These are phyloP conservation scores for Arthrobotrys conoides DNA, from an alignment of 2,329 filamentous ascomycete species.

Conservation along the genomic window DNA sequence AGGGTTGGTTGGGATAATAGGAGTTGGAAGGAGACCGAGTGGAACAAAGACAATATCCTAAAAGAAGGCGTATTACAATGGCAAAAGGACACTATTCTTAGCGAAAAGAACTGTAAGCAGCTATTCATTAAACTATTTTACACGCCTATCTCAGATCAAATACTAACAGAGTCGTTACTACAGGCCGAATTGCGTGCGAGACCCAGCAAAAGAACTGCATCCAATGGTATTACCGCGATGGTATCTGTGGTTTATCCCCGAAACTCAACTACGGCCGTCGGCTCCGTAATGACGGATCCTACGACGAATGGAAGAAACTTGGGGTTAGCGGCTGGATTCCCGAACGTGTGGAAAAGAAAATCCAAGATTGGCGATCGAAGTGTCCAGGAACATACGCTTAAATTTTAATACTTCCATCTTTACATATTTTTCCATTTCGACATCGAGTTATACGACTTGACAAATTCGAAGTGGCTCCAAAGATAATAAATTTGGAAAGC, in stretches of 20 bases:
- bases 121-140: background rate
- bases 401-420: background rate
- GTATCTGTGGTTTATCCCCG: slow-evolving; percentile 50
- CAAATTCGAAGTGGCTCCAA: background rate
- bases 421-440: slow-evolving; percentile 12
- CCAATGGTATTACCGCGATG: slow-evolving; percentile 55
- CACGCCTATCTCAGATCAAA: background rate
- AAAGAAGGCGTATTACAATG: slow-evolving; percentile 30
- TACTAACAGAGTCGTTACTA: slow-evolving; percentile 22
- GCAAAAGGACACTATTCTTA: slow-evolving; percentile 53
- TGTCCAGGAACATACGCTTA: slow-evolving; percentile 31
- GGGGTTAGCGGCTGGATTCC: slow-evolving; percentile 58
- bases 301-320: slow-evolving; percentile 51
- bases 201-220: slow-evolving; percentile 39
- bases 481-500: background rate
- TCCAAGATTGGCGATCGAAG: slow-evolving; percentile 46
- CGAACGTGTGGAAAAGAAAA: slow-evolving; percentile 39
- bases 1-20: slow-evolving; percentile 56
- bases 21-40: slow-evolving; percentile 52
- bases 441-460: background rate
- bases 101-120: slow-evolving; percentile 53
- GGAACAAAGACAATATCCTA: slow-evolving; percentile 54
- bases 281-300: slow-evolving; percentile 53
- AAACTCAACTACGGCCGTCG: slow-evolving; percentile 59
- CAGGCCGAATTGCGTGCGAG: slow-evolving; percentile 57